Conservation (phyloP, 371 early-diverging fungal species). For the Mortierella sp. region DNA sequence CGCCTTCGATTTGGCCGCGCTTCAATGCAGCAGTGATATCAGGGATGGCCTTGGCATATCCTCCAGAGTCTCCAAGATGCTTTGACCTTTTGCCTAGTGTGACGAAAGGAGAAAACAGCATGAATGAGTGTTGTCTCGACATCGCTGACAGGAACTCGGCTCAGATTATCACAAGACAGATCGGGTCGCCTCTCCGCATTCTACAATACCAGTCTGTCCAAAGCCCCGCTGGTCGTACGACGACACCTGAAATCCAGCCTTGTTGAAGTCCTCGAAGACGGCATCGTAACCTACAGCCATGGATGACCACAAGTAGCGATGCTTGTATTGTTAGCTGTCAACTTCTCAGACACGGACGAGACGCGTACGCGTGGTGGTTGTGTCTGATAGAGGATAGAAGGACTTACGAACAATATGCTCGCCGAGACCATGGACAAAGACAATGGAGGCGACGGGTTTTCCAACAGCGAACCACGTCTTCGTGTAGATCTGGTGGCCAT, state of each 20-base stretch:
- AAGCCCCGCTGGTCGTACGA: conserved; percentile 76
- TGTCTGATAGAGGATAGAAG: too few relatives aligned
- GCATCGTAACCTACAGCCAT: conserved; percentile 57
- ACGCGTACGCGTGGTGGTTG: too few relatives aligned
- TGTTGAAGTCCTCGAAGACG: conserved; percentile 62
- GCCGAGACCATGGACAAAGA: conserved; percentile 76
- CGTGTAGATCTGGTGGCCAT: conserved; percentile 44
- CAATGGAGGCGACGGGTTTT: conserved; percentile 42
- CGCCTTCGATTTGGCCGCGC: conserved; percentile 51
- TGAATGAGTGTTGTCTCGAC: too few relatives aligned
- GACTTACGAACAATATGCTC: conserved; percentile 67
- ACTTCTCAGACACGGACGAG: too few relatives aligned
- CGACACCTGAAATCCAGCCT: conserved; percentile 65
- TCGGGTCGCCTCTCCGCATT: too few relatives aligned
- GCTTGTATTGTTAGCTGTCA: too few relatives aligned
- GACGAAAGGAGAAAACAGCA: not conserved
- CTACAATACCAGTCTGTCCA: conserved; percentile 69
- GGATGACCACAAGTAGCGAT: too few relatives aligned
- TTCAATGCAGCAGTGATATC: conserved; percentile 69
- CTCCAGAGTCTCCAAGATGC: conserved; percentile 63
- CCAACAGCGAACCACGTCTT: conserved; percentile 50
- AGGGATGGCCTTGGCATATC: conserved; percentile 56
- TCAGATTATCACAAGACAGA: too few relatives aligned
- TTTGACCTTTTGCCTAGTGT: conserved; percentile 55
- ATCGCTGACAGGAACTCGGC: not conserved